Base-by-base conservation (phyloP, 192 early-diverging fungal genomes). In the Dispira parvispora region DNA sequence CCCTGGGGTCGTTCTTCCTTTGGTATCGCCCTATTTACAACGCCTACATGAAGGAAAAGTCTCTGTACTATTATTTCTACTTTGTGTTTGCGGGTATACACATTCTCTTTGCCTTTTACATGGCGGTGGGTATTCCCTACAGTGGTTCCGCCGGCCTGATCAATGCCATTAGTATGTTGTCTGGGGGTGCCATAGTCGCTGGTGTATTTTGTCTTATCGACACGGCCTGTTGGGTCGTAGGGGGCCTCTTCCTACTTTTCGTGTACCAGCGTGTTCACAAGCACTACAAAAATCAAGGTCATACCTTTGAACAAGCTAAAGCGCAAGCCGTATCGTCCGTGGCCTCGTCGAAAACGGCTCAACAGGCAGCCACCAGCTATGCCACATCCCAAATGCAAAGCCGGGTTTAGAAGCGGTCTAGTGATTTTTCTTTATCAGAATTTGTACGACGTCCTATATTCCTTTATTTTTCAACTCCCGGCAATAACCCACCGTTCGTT, bases 1-100 rank as follows among this genome's bases (percentile, higher is more conserved):
- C 79, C 11, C 70, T 75, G 5, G 78, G 78, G 2, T 88, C 86
- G 60, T 88, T 93, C 72, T 87, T 89, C 70, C 42, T 86, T 53
- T 91, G 90, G 90, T 93, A 93, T 71, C 82, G 88, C 12, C 90
- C 90, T 23, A 75, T 88, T 43, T 93, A 93, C 73, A 86, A 86
- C 47, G 88, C 88, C 43, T 93, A 86, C 67, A 82, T 85, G 81
- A 89, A 87, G 73, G 87, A 90, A 67, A 80, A 81, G 63, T 88
- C 86, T 23, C 77, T 93, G 61, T 93, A 89, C 72, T 91, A 86
- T 67, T 88, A 84, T 67, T 71, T 90, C 56, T 93, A 81, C 74
- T 84, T 93, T 64, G 68, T 93, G 43, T 93, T 93, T 67, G 82
- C 83, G 68, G 91, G 91, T 47, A 79, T 90, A 66, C 91, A 93